Evolutionary conservation across 1,284 basidiomycete genomes (phyloP), one percentile per base, ranked within the genome.

Genomic region (Sutorius eximius): DNA sequence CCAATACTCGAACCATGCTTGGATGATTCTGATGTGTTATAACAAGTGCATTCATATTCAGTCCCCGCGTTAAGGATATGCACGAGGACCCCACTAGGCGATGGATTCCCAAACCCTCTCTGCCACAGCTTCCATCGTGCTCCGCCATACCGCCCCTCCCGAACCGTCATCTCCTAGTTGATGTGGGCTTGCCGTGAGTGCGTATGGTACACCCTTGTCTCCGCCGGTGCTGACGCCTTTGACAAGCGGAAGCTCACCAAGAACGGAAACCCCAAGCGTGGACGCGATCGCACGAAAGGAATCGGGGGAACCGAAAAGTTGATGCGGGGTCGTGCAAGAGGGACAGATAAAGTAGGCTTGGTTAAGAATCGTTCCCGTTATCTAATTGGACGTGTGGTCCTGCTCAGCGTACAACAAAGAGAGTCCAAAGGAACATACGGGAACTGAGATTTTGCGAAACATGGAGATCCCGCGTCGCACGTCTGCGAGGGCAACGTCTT

Each of bases 381-480:
- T 91, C 94, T 97, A 22, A 22, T 32, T 33, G 7, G n/a, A 63
- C 4, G 29, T 27, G 40, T 33, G n/a, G 20, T 49, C 37, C 43
- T 16, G 38, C 50, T 45, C 46, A 52, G 44, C 3, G 30, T 4
- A 38, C 29, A 22, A 22, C 43, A 36, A 10, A 29, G 12, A 24
- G 20, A 24, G 33, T 29, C 34, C 13, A 15, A 20, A 22, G 42
- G 11, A 34, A 71, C 83, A 45, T 63, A 95, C 94, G 0, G 95
- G 95, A 1, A 98, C 87, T 20, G 82, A 80, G 20, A 98, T 82
- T 73, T 98, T 98, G 52, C 85, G 81, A 68, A 98, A 91, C 93
- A 98, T 98, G 13, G 87, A 80, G 13, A 98, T 89, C 0, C 97
- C 95, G 64, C 97, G 96, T 49, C 91, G 82, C 1, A 95, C 94